Conservation (phyloP, 2,329 filamentous ascomycete species). For the Talaromyces atroroseus region DNA sequence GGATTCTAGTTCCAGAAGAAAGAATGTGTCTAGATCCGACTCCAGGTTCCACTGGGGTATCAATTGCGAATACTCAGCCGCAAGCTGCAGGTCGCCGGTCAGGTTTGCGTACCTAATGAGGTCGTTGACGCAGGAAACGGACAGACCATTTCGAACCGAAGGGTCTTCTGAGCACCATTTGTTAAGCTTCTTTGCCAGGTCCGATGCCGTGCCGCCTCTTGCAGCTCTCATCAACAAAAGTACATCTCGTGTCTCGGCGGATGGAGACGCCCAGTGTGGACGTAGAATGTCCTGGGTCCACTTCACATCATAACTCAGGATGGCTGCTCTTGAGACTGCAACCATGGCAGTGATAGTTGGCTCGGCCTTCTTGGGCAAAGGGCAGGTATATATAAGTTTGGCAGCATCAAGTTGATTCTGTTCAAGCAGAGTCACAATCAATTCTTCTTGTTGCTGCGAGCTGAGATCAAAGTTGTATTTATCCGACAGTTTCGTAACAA, state of each 20-base stretch:
- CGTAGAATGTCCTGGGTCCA: constrained; percentile 60
- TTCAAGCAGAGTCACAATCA: constrained; percentile 60
- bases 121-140: constrained; percentile 68
- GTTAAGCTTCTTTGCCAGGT: constrained; percentile 67
- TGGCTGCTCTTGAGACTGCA: constrained; percentile 56
- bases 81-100: constrained; percentile 64
- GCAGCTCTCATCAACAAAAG: constrained; percentile 71
- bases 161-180: constrained; percentile 53
- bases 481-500: constrained; percentile 48
- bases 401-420: constrained; percentile 55
- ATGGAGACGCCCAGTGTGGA: constrained; percentile 36
- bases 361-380: constrained; percentile 38
- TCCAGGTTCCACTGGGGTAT: constrained; percentile 60
- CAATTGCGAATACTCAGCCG: constrained; percentile 66
- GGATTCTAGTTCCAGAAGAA: constrained; percentile 66
- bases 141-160: constrained; percentile 48
- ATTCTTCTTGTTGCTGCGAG: constrained; percentile 38
- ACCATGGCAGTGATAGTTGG: constrained; percentile 47
- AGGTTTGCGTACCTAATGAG: constrained; percentile 68
- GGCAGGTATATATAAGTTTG: constrained; percentile 61
- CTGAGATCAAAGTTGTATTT: constrained; percentile 47
- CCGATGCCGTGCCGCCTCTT: constrained; percentile 64
- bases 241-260: constrained; percentile 62
- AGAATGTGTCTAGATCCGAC: constrained; percentile 64
- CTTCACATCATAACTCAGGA: constrained; percentile 53